A percentile compares a stretch with the other conserved stretches of the same genome.
Conservation (phyloP, 257 asterid genomes). For the Nicotiana attenuata region DNA sequence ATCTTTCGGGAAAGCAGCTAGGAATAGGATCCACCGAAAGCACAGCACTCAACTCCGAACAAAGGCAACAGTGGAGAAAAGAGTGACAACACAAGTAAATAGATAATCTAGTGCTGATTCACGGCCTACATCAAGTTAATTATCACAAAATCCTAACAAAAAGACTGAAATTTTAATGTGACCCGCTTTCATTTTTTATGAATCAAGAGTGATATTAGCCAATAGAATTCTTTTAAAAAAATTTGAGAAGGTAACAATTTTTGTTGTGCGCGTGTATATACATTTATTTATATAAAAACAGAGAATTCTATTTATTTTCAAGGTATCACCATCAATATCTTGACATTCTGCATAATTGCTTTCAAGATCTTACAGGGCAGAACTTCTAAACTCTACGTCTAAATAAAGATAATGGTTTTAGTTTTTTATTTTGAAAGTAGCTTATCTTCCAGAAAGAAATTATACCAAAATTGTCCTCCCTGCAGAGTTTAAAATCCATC, state of each 20-base stretch:
- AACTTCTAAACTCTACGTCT: neutral
- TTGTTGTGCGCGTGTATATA: too few relatives aligned
- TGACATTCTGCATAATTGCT: neutral
- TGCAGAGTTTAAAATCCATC: neutral
- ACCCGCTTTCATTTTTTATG: neutral
- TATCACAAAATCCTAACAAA: neutral
- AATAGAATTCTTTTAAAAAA: neutral
- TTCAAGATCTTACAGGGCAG: neutral
- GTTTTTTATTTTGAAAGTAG: neutral
- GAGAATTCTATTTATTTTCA: neutral
- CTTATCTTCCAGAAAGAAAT: neutral
- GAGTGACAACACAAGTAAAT: neutral
- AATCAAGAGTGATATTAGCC: neutral
- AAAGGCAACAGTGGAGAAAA: neutral
- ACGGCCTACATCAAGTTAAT: neutral
- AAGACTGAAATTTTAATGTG: neutral
- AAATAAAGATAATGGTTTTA: conserved; percentile 2
- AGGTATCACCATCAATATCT: neutral
- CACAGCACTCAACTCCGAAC: neutral
- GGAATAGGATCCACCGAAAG: neutral
- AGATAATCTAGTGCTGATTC: neutral
- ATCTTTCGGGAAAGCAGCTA: neutral
- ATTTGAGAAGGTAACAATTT: too few relatives aligned
- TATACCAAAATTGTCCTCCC: neutral
- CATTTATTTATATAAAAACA: too few relatives aligned